Evolutionary conservation across 179 eudicot species (phyloP), one percentile per base, ranked within the genome.

Genomic region (Silene noctiflora): DNA sequence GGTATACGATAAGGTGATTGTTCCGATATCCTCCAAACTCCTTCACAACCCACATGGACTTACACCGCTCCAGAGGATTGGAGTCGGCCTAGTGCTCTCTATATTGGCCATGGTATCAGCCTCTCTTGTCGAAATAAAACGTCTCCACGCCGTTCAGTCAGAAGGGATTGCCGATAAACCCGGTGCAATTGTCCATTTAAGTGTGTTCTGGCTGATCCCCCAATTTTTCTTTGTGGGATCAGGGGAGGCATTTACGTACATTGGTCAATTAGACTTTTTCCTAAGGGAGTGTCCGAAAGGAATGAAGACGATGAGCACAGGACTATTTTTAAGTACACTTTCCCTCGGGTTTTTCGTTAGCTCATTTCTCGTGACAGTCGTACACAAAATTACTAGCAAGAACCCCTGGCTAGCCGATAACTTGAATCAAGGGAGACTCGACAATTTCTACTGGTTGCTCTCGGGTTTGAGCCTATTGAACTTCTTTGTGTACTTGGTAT

Each of bases 191-290:
- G 77, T 84, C 8, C 91, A 95, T 0, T 69, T 93, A 42, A 89
- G 85, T 13, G 89, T 93, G 0, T 89, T 92, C 71, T 89, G 91
- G 93, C 84, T 89, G 4, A 86, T 88, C 1, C 85, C 85, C 21
- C 97, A 93, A 53, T 91, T 85, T 25, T 86, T 87, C 19, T 85
- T 89, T 11, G 92, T 91, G 69, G 97, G 93, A 10, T 80, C 92
- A 72, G 97, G 96, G 29, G 96, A 92, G 69, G 91, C 92, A 73
- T 92, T 92, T 66, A 90, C 97, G 0, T 76, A 89, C 56, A 89
- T 90, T 4, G 97, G 97, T 1, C 78, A 90, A 78, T 80, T 92
- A 10, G 92, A 92, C 27, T 92, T 90, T 62, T 92, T 92, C 82
- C 81, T 90, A 66, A 79, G 90, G 19, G 96, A 92, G 79, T 87